Percentiles rank a stretch among this genome's conserved stretches.
These are phyloP conservation scores for Sporothrix mexicana DNA, from an alignment of 2,329 filamentous ascomycete genomes.

Conservation along the genomic window DNA sequence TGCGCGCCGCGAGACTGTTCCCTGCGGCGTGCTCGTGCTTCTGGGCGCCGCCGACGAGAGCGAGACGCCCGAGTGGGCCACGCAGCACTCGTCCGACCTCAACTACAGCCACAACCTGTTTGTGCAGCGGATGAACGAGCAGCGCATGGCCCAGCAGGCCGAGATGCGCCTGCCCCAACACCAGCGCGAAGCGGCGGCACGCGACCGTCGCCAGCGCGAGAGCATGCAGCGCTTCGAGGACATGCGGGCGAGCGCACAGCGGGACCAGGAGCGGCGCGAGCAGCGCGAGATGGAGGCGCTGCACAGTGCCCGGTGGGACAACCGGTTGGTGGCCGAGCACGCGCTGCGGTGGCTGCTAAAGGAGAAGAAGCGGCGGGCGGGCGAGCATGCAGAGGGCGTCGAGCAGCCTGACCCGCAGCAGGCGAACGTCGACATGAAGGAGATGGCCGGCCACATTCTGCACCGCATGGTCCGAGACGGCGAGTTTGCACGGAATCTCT, in stretches of 20 bases:
- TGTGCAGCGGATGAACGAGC: conserved; percentile 48
- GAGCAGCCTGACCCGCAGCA: neutral
- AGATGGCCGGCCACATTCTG: conserved; percentile 54
- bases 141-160: conserved; percentile 49
- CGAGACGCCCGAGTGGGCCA: conserved; percentile 62
- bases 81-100: conserved; percentile 47
- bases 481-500: conserved; percentile 50
- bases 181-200: conserved; percentile 50
- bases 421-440: conserved; percentile 42
- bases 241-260: conserved; percentile 51
- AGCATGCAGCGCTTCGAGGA: conserved; percentile 54
- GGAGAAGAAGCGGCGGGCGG: conserved; percentile 3
- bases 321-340: conserved; percentile 53
- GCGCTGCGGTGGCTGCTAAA: conserved; percentile 53
- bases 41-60: conserved; percentile 56
- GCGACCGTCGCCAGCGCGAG: conserved; percentile 52
- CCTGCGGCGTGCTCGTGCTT: conserved; percentile 65
- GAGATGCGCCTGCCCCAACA: conserved; percentile 53
- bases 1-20: conserved; percentile 58
- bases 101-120: conserved; percentile 48
- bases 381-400: neutral
- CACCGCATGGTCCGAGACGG: conserved; percentile 60
- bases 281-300: conserved; percentile 57
- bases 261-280: conserved; percentile 52
- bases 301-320: conserved; percentile 60